Evolutionary conservation across 768 basidiomycete species (phyloP), one percentile per base, ranked within the genome.

Genomic region (Leccinum rimulosum): DNA sequence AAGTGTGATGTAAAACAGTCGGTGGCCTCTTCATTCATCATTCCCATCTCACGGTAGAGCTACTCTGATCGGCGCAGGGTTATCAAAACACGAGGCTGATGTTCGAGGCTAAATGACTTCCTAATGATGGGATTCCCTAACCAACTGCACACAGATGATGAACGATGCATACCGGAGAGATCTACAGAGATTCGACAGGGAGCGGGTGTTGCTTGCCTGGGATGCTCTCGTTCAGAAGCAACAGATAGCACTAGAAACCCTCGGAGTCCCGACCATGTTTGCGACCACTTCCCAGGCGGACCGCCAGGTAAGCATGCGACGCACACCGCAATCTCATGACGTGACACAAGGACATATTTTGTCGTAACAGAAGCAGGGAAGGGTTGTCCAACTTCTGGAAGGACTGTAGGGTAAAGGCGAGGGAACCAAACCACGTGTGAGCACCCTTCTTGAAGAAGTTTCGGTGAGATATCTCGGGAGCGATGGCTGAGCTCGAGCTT

Each of bases 231-330:
- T 87, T 19, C 74, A 82, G 52, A 84, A 82, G 64, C 92, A 94
- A 69, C 91, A 94, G 72, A 68, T 75, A 0, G 74, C 81, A 15
- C 76, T 94, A 51, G 83, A 84, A 63, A 70, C 77, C 31, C 74
- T 87, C 49, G 76, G 79, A 43, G 82, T 93, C 14, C 92, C 92
- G 15, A 79, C 83, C 3, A 92, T 94, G 87, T 89, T 82, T 67
- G 72, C 76, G 12, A 85, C 87, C 3, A 72, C 66, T 48, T 77
- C 78, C 48, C 65, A 67, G 40, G 66, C 75, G 4, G 82, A 85
- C 62, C 73, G 81, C 75, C 80, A 90, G 79, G 90, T 89, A 69
- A 59, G 79, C 64, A 40, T 50, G 54, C 36, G 27, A 59, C 47
- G 28, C 43, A 47, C 17, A 17, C 4, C 15, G 17, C 51, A 22